A percentile compares a stretch with the other conserved stretches of the same genome.
Evolutionary conservation across 2,329 filamentous ascomycete species (phyloP).

Genomic region (Stachybotrys chlorohalonatus): DNA sequence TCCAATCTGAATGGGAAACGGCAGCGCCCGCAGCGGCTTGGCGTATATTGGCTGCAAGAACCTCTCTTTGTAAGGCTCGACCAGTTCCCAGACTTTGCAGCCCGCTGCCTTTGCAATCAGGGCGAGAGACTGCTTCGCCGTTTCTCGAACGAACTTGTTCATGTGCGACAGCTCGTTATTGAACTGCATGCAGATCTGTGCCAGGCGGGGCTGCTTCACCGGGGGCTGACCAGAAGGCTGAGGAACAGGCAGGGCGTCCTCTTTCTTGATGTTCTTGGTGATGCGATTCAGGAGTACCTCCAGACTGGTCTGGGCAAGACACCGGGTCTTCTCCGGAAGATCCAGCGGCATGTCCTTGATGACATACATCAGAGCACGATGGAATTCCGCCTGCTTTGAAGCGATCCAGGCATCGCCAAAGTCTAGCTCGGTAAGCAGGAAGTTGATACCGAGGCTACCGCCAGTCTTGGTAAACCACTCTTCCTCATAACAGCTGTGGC

Average conservation of each 20-base stretch:
- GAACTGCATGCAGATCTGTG: conserved; percentile 73
- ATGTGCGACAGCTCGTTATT: conserved; percentile 88
- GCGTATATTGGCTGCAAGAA: conserved; percentile 88
- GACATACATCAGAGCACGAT: conserved; percentile 87
- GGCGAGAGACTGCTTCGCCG: conserved; percentile 71
- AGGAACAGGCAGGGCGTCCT: conserved; percentile 45
- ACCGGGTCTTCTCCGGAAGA: conserved; percentile 79
- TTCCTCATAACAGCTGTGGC: conserved; percentile 91
- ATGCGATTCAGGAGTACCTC: conserved; percentile 71
- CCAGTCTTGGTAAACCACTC: conserved; percentile 99
- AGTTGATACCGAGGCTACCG: conserved; percentile 81
- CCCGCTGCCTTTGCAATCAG: conserved; percentile 71
- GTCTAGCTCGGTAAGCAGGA: conserved; percentile 75
- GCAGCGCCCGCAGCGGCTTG: conserved; percentile 85
- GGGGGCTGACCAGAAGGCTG: conserved; percentile 31
- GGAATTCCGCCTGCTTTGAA: conserved; percentile 76
- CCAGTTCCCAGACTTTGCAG: conserved; percentile 76
- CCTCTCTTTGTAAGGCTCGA: conserved; percentile 83
- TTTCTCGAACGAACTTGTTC: conserved; percentile 89
- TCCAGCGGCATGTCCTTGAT: conserved; percentile 98
- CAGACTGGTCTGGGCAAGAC: conserved; percentile 74
- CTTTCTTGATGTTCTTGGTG: conserved; percentile 70
- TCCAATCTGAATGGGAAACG: conserved; percentile 91
- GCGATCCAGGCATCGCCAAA: conserved; percentile 78
- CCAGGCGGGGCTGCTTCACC: conserved; percentile 50